Conservation (phyloP, 495 filamentous ascomycete genomes). For the Penicillium psychrofluorescens region DNA sequence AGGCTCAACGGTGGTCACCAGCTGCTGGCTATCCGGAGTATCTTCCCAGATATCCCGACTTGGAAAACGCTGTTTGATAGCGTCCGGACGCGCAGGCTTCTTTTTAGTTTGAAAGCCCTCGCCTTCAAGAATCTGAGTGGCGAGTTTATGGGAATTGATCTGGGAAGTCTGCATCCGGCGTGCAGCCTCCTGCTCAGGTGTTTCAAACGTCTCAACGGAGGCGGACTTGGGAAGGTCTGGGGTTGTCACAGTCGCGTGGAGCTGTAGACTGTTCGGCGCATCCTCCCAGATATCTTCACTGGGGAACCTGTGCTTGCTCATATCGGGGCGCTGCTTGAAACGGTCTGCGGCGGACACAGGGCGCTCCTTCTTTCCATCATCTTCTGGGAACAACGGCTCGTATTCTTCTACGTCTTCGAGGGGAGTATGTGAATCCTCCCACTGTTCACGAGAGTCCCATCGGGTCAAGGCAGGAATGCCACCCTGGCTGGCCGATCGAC, state of each 20-base stretch:
- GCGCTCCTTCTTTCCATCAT: constrained; percentile 53
- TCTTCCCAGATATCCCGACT: constrained; percentile 98
- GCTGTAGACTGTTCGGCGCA: constrained; percentile 77
- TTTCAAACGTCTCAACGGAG: constrained; percentile 37
- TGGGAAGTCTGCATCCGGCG: constrained; percentile 42
- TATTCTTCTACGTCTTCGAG: constrained; percentile 91
- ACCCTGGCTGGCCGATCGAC: constrained; percentile 60
- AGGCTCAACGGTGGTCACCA: constrained; percentile 74
- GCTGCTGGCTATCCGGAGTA: constrained; percentile 70
- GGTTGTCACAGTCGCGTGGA: constrained; percentile 76
- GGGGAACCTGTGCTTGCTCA: constrained; percentile 71
- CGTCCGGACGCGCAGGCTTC: constrained; percentile 40
- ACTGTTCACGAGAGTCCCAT: constrained; percentile 44
- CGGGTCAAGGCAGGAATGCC: constrained; percentile 36
- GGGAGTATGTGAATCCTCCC: constrained; percentile 54
- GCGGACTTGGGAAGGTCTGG: constrained; percentile 48
- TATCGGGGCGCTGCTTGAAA: constrained; percentile 53
- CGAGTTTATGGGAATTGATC: constrained; percentile 39
- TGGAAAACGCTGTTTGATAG: constrained; percentile 70
- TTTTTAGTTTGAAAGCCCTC: constrained; percentile 11
- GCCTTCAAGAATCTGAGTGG: constrained; percentile 30
- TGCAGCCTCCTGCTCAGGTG: constrained; percentile 47
- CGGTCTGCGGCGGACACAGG: constrained; percentile 51
- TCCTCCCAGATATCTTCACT: constrained; percentile 97
- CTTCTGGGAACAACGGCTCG: constrained; percentile 89